Conservation (phyloP, 805 yeast genomes). For the Saccharomyces eubayanus region DNA sequence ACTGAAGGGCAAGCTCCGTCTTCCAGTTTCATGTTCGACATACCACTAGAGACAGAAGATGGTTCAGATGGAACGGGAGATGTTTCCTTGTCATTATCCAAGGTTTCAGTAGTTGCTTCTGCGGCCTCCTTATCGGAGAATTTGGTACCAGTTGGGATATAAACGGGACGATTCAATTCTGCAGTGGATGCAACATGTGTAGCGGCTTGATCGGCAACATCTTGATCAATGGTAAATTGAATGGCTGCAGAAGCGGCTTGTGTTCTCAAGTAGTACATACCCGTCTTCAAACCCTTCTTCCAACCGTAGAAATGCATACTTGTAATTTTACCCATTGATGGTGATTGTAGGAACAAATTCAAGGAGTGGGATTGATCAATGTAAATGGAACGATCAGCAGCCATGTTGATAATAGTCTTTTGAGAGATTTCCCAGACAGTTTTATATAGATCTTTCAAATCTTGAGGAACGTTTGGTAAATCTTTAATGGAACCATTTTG, state of each 20-base stretch:
- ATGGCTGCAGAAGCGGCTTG: conserved; percentile 97
- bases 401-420: conserved; percentile 73
- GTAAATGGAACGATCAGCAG: conserved; percentile 70
- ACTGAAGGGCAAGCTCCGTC: conserved; percentile 37
- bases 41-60: conserved; percentile 27
- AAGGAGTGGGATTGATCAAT: conserved; percentile 90
- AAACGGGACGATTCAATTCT: conserved; percentile 34
- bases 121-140: conserved; percentile 8
- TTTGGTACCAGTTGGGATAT: conserved; percentile 21
- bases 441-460: conserved; percentile 69
- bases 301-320: conserved; percentile 98
- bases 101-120: conserved; percentile 7
- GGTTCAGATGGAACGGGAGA: conserved; percentile 33
- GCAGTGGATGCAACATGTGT: conserved; percentile 32
- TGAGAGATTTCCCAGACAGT: conserved; percentile 97
- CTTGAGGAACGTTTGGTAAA: conserved; percentile 64
- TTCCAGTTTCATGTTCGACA: conserved; percentile 29
- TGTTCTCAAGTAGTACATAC: conserved; percentile 95
- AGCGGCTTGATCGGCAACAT: conserved; percentile 92
- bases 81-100: conserved; percentile 17
- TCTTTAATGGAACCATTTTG: conserved; percentile 81
- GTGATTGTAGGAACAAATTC: conserved; percentile 79
- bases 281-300: conserved; percentile 97
- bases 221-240: conserved; percentile 75
- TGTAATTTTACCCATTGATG: conserved; percentile 94